Percentiles rank a stretch among this genome's conserved stretches.
Conservation (phyloP, 2,329 filamentous ascomycete species). For the Apiospora phragmitis region DNA sequence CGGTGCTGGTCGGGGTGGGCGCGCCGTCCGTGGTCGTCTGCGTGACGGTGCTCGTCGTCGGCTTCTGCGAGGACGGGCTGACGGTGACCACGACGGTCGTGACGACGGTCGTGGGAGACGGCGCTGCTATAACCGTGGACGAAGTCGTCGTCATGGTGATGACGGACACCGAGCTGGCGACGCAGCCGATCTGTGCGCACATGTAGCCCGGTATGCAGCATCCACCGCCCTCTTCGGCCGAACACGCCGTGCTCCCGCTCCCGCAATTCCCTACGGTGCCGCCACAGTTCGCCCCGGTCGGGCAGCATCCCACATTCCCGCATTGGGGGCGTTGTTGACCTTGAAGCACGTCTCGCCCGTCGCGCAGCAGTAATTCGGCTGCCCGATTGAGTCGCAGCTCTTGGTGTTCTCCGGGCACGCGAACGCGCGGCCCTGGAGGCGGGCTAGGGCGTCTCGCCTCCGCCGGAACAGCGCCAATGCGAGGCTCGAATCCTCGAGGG, state of each 20-base stretch:
- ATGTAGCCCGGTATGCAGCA: slow-evolving; percentile 74
- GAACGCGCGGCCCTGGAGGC: slow-evolving; percentile 59
- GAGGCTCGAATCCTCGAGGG: slow-evolving; percentile 18
- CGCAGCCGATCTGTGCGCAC: slow-evolving; percentile 71
- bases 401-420: slow-evolving; percentile 66
- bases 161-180: slow-evolving; percentile 32
- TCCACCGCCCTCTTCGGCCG: slow-evolving; percentile 66
- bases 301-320: slow-evolving; percentile 78
- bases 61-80: slow-evolving; percentile 34
- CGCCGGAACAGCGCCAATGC: slow-evolving; percentile 39
- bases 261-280: slow-evolving; percentile 64
- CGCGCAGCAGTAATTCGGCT: slow-evolving; percentile 72
- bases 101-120: slow-evolving; percentile 32
- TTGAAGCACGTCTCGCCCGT: slow-evolving; percentile 65
- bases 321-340: slow-evolving; percentile 57
- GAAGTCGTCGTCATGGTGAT: slow-evolving; percentile 41
- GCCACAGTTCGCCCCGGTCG: slow-evolving; percentile 61
- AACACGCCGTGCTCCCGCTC: slow-evolving; percentile 63
- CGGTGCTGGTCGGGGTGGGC: slow-evolving; percentile 25
- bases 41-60: slow-evolving; percentile 34
- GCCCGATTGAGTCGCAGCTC: slow-evolving; percentile 63
- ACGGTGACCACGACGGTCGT: slow-evolving; percentile 42
- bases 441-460: slow-evolving; percentile 46
- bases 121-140: slow-evolving; percentile 35
- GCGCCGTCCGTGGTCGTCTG: slow-evolving; percentile 32